A percentile compares a stretch with the other conserved stretches of the same genome.
Evolutionary conservation across 75 land plant species (phyloP).

Genomic region (Sequoiadendron giganteum): DNA sequence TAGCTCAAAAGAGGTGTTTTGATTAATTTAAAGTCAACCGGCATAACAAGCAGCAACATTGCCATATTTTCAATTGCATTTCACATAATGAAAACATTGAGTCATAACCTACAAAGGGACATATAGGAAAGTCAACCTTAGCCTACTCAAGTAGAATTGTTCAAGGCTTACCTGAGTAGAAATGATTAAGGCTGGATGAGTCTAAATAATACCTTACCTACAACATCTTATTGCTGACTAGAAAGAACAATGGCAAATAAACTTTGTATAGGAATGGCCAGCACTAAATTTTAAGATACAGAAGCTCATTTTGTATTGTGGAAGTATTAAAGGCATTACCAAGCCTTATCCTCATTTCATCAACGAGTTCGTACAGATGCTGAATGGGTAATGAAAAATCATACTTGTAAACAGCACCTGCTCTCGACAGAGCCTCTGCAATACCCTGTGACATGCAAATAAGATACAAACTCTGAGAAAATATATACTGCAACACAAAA

Average conservation of each 20-base stretch:
- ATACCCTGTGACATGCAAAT: constrained; percentile 59
- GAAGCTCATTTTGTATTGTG: neutral
- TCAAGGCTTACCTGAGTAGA: neutral
- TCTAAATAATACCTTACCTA: neutral
- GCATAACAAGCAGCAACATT: neutral
- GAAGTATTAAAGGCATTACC: constrained; percentile 37
- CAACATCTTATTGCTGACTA: neutral
- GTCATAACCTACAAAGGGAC: neutral
- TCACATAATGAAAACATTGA: neutral
- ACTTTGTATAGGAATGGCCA: neutral
- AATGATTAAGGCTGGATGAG: neutral
- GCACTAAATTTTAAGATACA: neutral
- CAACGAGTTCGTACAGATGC: constrained; percentile 80
- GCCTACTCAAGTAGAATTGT: neutral
- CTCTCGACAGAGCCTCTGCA: constrained; percentile 82
- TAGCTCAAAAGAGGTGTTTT: neutral
- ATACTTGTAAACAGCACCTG: constrained; percentile 97
- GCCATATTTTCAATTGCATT: neutral
- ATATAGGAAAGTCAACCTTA: neutral
- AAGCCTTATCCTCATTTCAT: constrained; percentile 71
- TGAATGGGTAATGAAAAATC: constrained; percentile 88
- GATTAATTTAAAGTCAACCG: neutral
- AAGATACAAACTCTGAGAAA: neutral
- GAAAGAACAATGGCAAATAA: neutral
- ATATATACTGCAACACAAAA: neutral